Evolutionary conservation across 108 stramenopile genomes (phyloP).

Genomic region (Schizochytrium sp.): DNA sequence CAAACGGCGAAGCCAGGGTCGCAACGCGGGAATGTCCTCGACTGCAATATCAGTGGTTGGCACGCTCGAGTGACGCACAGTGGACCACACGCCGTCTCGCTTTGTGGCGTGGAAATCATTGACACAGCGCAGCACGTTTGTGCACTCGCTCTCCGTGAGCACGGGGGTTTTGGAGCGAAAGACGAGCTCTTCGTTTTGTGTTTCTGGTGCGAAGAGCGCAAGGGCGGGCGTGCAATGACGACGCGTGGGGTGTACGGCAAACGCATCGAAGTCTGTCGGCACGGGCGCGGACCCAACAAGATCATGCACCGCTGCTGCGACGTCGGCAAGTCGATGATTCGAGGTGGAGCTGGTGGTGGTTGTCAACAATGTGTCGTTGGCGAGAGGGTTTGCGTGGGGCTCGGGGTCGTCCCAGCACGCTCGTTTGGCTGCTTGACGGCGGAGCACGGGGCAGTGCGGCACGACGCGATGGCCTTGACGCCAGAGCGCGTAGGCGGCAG

Average conservation of each 20-base stretch:
- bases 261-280: not conserved
- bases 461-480: not conserved
- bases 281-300: not conserved
- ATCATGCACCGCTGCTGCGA: not conserved
- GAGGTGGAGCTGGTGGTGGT: too few species aligned
- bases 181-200: not conserved
- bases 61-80: not conserved
- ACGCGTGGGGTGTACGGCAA: not conserved
- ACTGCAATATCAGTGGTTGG: slow-evolving; percentile 24
- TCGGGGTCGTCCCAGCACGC: not conserved
- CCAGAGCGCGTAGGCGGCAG: not conserved
- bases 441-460: not conserved
- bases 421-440: not conserved
- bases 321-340: too few species aligned
- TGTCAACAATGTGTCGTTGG: too few species aligned
- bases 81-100: not conserved
- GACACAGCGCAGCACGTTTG: not conserved
- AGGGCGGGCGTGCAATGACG: not conserved
- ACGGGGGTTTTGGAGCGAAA: not conserved
- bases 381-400: not conserved
- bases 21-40: slow-evolving; percentile 15
- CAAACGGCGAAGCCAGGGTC: not conserved
- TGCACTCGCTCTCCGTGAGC: not conserved
- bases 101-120: not conserved
- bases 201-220: not conserved